Base-by-base conservation (phyloP, 2,329 filamentous ascomycete species). In the Neofusicoccum parvum region DNA sequence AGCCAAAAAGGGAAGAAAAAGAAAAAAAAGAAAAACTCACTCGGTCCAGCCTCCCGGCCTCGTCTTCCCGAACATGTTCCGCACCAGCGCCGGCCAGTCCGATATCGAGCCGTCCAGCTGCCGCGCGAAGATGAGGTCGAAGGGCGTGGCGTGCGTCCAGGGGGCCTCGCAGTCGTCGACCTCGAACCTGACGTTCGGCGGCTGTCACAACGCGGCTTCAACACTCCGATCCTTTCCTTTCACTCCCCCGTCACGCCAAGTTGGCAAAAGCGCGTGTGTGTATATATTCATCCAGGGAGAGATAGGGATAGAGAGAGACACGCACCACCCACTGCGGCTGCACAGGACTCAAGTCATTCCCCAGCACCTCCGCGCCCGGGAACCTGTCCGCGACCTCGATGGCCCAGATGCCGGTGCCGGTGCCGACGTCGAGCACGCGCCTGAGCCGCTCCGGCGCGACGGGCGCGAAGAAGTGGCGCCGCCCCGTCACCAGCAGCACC, bases 131-230 rank as follows among this genome's bases (percentile, higher is more conserved):
- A 89, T 82, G 67, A 85, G 82, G 72, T 89, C 86, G 70, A 86
- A 88, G 17, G 77, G 75, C 32, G 80, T 74, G 3, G 79, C 74
- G 56, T 84, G 85, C 36, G 79, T 73, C 87, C 87, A 89, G 9
- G 82, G 78, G 46, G 83, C 80, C 68, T 88, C 86, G 62, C 83
- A 83, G 71, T 90, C 87, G 70, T 90, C 87, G 14, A 90, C 82
- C 66, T 88, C 79, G 75, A 89, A 89, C 11, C 80, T 80, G n/a
- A 86, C 80, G 71, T 89, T 89, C 11, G 84, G 81, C 14, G 87
- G 87, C 54, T 59, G 3, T 23, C 23, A 23, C 23, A 23, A 23
- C 23, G 3, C 23, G 23, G 23, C 23, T 23, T 23, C 23, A 23
- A 23, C 23, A 23, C 23, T 23, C 23, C 23, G 3, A 23, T 23